Evolutionary conservation across 768 basidiomycete species (phyloP).

Genomic region (Auriscalpium microsporum): DNA sequence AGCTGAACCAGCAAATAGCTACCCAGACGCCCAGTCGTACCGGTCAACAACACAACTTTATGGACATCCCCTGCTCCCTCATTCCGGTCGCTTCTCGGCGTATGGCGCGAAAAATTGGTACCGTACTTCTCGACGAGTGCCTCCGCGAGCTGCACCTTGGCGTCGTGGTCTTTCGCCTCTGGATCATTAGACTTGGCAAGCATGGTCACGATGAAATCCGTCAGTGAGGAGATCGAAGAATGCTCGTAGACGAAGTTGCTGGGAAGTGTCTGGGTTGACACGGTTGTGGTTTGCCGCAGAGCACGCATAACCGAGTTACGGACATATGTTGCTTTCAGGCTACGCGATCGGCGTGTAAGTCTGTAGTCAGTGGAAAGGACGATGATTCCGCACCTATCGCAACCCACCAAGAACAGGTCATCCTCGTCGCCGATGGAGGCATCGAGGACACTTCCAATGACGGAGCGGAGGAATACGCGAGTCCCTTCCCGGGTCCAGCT

Average conservation of each 20-base stretch:
- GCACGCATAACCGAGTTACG: background rate
- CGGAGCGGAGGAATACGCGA: background rate
- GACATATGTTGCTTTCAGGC: background rate
- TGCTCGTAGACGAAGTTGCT: conserved; percentile 28
- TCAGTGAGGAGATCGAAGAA: conserved; percentile 29
- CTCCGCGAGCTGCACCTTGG: conserved; percentile 20
- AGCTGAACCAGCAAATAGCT: background rate
- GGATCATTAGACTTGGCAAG: conserved; percentile 4
- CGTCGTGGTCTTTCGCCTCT: conserved; percentile 6
- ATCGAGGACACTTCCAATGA: conserved; percentile 10
- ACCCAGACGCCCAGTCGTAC: background rate
- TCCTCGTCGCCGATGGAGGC: conserved; percentile 2
- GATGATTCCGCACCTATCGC: conserved; percentile 1
- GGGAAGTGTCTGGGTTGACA: conserved; percentile 17
- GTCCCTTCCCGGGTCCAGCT: background rate
- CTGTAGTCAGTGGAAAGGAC: background rate
- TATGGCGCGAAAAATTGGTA: background rate
- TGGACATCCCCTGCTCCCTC: too few species aligned
- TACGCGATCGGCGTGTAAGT: background rate
- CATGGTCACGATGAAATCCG: conserved; percentile 13
- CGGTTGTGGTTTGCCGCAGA: background rate
- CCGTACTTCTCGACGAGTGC: conserved; percentile 34
- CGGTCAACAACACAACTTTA: background rate
- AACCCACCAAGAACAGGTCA: conserved; percentile 12
- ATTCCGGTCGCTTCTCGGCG: background rate